Base-by-base conservation (phyloP, 192 early-diverging fungal genomes). In the Mortierella alpina region DNA sequence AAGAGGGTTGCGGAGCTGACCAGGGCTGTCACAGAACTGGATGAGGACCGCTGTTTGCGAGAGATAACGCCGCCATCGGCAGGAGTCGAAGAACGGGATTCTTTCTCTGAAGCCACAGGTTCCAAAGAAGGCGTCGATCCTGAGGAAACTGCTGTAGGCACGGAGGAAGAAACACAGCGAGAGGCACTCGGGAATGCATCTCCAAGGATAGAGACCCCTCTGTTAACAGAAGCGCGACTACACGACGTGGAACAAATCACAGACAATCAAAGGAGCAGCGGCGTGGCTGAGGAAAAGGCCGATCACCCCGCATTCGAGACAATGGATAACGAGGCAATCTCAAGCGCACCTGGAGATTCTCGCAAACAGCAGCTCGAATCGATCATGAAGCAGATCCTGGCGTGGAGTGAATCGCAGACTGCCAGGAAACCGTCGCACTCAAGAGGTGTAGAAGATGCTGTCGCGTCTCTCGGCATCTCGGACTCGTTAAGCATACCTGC, bases 1-100 rank as follows among this genome's bases (percentile, higher is more conserved):
- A 66, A 59, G 1, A 57, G 53, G 44, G 40, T 72, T 17, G 62
- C 55, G 4, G 75, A 78, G 31, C 44, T 78, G 45, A 70, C 68
- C 5, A 31, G 59, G 31, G 7, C 42, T 9, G 18, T 63, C 44
- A 42, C 48, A 5, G 61, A 59, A 3, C 22, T 57, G 22, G 67
- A 69, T n/a, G 74, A 63, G 42, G 49, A 31, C 31, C 31, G 31
- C 31, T 31, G 31, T 31, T 31, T 31, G 31, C 31, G 31, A 31
- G 3, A 31, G 31, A 2, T 31, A 31, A 31, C 31, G 3, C 31
- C 31, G 31, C 31, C 31, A 3, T 31, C 31, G 31, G 31, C 31
- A 31, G 31, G 31, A 2, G 31, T 31, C 31, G 31, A 31, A 31
- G 31, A 3, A 31, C 31, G 31, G 31, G 1, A 31, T 31, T 31